These are phyloP conservation scores for Brasilioporus rufonigricans DNA, from an alignment of 768 basidiomycete genomes.

Conservation along the genomic window DNA sequence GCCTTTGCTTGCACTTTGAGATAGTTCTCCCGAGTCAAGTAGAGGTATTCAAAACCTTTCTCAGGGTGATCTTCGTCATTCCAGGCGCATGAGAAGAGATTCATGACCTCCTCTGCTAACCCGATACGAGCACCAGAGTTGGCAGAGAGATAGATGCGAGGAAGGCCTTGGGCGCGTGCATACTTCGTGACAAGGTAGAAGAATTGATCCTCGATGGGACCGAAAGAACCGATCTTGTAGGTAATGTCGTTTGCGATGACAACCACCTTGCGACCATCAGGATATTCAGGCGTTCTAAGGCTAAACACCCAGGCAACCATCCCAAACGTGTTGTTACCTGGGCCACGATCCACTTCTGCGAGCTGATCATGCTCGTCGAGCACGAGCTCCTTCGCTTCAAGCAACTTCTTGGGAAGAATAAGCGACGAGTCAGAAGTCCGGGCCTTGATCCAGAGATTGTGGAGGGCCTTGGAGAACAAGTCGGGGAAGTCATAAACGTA, in stretches of 20 bases:
- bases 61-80: constrained; percentile 77
- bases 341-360: constrained; percentile 85
- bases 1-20: constrained; percentile 89
- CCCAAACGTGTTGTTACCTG: constrained; percentile 92
- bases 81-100: constrained; percentile 91
- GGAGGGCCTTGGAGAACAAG: constrained; percentile 94
- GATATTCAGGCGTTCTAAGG: constrained; percentile 88
- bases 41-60: constrained; percentile 95
- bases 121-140: constrained; percentile 99
- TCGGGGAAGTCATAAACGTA: constrained; percentile 99
- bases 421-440: constrained; percentile 63
- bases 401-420: constrained; percentile 69
- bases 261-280: constrained; percentile 80
- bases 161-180: constrained; percentile 83
- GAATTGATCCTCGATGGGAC: constrained; percentile 93
- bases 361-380: constrained; percentile 92
- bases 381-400: constrained; percentile 88
- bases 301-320: constrained; percentile 99
- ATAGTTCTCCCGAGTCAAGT: constrained; percentile 90
- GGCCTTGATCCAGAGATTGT: constrained; percentile 85
- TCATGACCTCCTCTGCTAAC: constrained; percentile 87
- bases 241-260: constrained; percentile 98
- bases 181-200: constrained; percentile 95
- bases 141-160: constrained; percentile 96
- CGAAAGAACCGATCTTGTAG: constrained; percentile 97